Evolutionary conservation across 2,329 filamentous ascomycete genomes (phyloP), one percentile per base, ranked within the genome.

Genomic region (Diaporthe ilicicola): DNA sequence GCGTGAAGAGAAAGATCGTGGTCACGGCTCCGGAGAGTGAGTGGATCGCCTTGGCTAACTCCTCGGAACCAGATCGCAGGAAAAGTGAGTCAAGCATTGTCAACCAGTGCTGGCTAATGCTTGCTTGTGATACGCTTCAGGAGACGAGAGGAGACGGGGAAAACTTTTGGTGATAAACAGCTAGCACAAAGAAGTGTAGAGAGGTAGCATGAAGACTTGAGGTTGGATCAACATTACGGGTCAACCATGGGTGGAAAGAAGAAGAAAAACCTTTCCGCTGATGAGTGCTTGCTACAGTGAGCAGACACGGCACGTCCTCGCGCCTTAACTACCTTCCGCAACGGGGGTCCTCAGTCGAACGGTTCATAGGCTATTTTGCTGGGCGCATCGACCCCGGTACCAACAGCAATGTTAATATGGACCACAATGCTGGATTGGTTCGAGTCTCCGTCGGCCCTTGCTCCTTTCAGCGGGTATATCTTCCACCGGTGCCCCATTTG

Each of bases 1-100:
- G 42, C 13, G 66, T 69, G 48, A 65, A 59, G 9, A 71, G 70
- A 17, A 71, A 71, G n/a, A 71, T 44, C 12, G 70, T 71, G 2
- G 70, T 71, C 13, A 71, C 42, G 10, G 65, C 61, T 4, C 37
- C 70, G 1, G 56, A 71, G 22, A 55, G 48, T 24, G 66, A 59
- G 50, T 71, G 67, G 12, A 71, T 67, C n/a, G 29, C 34, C 29
- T 71, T 71, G 22, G 70, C 70, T 66, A 71, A 42, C 70, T 64
- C 70, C 24, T 51, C 55, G 34, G 67, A 71, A 29, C 59, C 70
- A 24, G 56, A 44, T 9, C 55, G 70, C 9, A 53, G 44, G 53
- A 68, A 46, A 34, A 70, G 68, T 2, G 69, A 61, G 17, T 68
- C 65, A 8, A 68, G 42, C 51, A 46, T 67, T 34, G 29, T 48